Evolutionary conservation across 768 basidiomycete species (phyloP), one percentile per base, ranked within the genome.

Genomic region (Dentipellis sp.): DNA sequence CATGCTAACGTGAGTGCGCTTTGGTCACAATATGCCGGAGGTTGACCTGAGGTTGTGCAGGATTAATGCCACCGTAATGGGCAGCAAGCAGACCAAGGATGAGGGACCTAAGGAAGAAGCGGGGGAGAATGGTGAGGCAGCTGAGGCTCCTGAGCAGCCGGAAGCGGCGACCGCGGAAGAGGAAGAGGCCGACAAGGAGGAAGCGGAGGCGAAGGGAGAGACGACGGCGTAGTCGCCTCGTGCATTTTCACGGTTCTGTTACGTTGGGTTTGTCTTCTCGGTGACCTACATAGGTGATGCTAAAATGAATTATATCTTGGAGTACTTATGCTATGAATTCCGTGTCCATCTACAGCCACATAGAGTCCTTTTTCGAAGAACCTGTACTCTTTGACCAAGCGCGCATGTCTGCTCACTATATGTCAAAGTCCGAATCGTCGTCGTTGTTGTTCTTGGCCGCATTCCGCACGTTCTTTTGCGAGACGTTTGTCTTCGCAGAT

Each of bases 361-460:
- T 29, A 29, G 29, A 29, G 29, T 29, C 29, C 29, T 6, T 29
- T 29, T 6, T 29, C 29, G 29, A 29, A 29, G 29, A 29, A 29
- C 29, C 29, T 29, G 29, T 42, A 42, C 40, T 14, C 14, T 42
- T 14, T 14, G 14, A 42, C 12, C 17, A 42, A 14, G 17, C 40
- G 14, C 4, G 12, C 40, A 14, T 19, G 17, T 42, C 17, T 19
- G 6, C 39, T 38, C 39, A 40, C 64, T 61, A 72, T 55, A 71
- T 54, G 58, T 91, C 89, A 66, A 94, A 88, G 53, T 84, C 83
- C 35, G 81, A 82, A 67, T 92, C 92, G 35, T 86, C 88, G 63
- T 86, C 81, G 45, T 77, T 82, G 40, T 78, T 80, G 59, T 85
- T 81, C 58, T 77, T 74, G 35, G 58, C 64, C 39, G 68, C 63